Base-by-base conservation (phyloP, 129 eudicot species). In the Calendula officinalis region DNA sequence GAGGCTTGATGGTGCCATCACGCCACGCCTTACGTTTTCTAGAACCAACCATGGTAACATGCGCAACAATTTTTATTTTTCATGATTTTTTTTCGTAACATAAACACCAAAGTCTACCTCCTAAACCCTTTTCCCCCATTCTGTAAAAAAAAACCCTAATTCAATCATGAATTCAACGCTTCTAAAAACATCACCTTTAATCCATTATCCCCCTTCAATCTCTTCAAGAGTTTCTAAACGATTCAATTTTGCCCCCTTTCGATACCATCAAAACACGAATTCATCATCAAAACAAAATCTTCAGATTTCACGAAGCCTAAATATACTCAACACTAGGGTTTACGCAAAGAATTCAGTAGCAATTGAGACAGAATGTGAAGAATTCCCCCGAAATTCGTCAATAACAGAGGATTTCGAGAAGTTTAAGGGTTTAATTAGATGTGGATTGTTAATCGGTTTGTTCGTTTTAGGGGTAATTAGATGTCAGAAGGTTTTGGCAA, bases 401-500 rank as follows among this genome's bases (percentile, higher is more conserved):
- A 50, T 12, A 27, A 52, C 6, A 42, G 68, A 14, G 43, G 60
- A 43, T 53, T 38, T 69, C 22, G 74, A 61, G 38, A 59, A 47
- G 39, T 17, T 75, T 51, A 55, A 55, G 76, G 76, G 54, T 34
- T 51, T 85, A 49, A 16, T 67, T 17, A 75, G 74, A 68, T 68
- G 72, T n/a, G 92, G 85, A 44, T 4, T 76, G 30, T 35, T 79
- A 11, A 3, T 79, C 75, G 88, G 81, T 35, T 68, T 73, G 62
- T 73, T 74, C 66, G 80, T 66, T 63, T 75, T 79, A 37, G 79
- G 80, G 50, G 48, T 85, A 43, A 40, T 82, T 60, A 62, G 79
- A 66, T 82, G 92, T 45, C 77, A 65, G 37, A 79, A 67, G 46
- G 92, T 65, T 69, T 34, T 79, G 37, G 92, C 92, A 14, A 17